Base-by-base conservation (phyloP, 768 basidiomycete genomes). In the Suillus brevipes region DNA sequence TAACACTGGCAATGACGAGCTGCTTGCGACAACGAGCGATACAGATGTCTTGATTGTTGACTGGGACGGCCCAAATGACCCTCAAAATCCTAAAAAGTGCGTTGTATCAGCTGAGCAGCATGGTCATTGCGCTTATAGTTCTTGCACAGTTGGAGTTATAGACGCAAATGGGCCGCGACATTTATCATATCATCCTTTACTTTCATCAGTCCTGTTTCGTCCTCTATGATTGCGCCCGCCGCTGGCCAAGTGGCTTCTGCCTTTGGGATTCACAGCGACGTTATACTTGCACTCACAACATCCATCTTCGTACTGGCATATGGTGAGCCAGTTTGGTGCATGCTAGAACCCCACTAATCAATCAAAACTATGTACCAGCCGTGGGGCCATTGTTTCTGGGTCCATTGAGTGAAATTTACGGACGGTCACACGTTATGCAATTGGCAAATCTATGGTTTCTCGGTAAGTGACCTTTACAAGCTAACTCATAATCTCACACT, bases 181-280 rank as follows among this genome's bases (percentile, higher is more conserved):
- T 67, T 82, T n/a, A 80, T 89, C 36, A 85, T 90, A 0, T 89
- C 89, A 0, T 78, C 81, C 0, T 91, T 89, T 71, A 88, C 89
- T 0, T 88, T 90, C 71, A 88, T 90, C 42, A 81, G 80, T 8
- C 88, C 90, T 0, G 79, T 92, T 0, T 86, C 90, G 0, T 93
- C 91, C 5, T 85, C 89, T 5, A 91, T 91, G 86, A 78, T 91
- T 1, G 87, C 91, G 0, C 90, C 90, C 0, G 90, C 90, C 0
- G 77, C 81, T 0, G 65, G 67, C 4, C 81, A 85, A 61, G 69
- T 93, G 0, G 87, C 80, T 3, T 64, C 72, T 3, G 74, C 85
- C 23, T 87, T 92, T 66, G 80, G 84, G 1, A 82, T 91, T 34
- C 85, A 81, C 10, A 86, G 72, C 69, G 65, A 68, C 2, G 82